Evolutionary conservation across 2,329 filamentous ascomycete genomes (phyloP), one percentile per base, ranked within the genome.

Genomic region (Alternaria atra): DNA sequence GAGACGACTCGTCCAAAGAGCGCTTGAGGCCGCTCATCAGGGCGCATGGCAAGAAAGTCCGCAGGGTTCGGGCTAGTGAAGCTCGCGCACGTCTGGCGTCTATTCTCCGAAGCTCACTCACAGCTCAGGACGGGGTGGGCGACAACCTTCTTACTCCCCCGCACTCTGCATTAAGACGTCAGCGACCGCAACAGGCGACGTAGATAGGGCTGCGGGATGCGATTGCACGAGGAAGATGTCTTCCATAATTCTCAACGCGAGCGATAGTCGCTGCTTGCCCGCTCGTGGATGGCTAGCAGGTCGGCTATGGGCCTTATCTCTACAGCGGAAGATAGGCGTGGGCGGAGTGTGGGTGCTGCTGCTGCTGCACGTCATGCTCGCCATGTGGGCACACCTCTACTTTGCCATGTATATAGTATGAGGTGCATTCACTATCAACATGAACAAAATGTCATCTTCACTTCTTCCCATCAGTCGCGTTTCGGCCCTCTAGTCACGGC

Each of bases 21-120:
- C 77, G 77, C 69, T 79, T 79, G 70, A 74, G 66, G 65, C 74
- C 71, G 69, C 72, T 79, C 77, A 79, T 79, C 69, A 70, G 73
- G 69, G 73, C 75, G 73, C 75, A 77, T 78, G 69, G 74, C 73
- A 77, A 68, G 62, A 58, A 54, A 58, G 58, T 53, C 43, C 13
- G 58, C 54, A 29, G 59, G 46, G 58, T 56, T 59, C 54, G 43
- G 54, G 51, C 54, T 64, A 32, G 59, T 35, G 25, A 60, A 50
- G 50, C 55, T 61, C 27, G 46, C 48, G 55, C 52, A 47, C 43
- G 27, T 39, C 44, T 48, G 34, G 51, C 60, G 39, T 37, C 37
- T 30, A 39, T 40, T 44, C 25, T 39, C 57, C 37, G 37, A 60
- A 37, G 46, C 42, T 29, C 37, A 27, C 42, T 30, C 39, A 13